These are phyloP conservation scores for Diospyros lotus DNA, from an alignment of 148 eudicot species.

Conservation along the genomic window DNA sequence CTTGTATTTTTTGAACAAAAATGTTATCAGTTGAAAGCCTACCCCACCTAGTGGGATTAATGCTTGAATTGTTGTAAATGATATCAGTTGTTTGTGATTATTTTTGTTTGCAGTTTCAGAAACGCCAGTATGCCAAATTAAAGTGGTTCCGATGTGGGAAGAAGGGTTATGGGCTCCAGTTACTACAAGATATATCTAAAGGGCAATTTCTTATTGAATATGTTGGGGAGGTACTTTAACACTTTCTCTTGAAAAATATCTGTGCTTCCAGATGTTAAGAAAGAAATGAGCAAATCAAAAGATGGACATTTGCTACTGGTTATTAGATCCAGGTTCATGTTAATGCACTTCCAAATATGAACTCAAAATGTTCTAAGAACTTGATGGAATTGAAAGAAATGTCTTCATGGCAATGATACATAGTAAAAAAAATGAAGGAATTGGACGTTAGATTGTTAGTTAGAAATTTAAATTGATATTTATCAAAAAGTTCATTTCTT, in stretches of 20 bases:
- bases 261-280: background rate
- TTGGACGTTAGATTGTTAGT: too few species aligned
- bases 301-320: background rate
- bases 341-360: background rate
- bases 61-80: too few species aligned
- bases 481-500: too few species aligned
- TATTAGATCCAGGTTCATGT: slow-evolving; percentile 4
- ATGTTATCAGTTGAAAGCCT: background rate
- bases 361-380: background rate
- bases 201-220: slow-evolving; percentile 94
- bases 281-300: background rate
- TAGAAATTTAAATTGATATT: too few species aligned
- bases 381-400: background rate
- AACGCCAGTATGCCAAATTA: slow-evolving; percentile 66
- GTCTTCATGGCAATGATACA: background rate
- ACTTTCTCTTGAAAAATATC: background rate
- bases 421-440: too few species aligned
- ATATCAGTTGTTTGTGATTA: background rate
- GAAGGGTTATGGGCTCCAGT: slow-evolving; percentile 91
- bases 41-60: too few species aligned
- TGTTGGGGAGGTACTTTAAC: slow-evolving; percentile 84
- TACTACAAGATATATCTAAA: slow-evolving; percentile 56
- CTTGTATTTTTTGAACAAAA: slow-evolving; percentile 7
- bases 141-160: slow-evolving; percentile 74
- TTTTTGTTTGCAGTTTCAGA: slow-evolving; percentile 67